These are phyloP conservation scores for Ceratocystis destructans DNA, from an alignment of 2,329 filamentous ascomycete genomes.

Conservation along the genomic window DNA sequence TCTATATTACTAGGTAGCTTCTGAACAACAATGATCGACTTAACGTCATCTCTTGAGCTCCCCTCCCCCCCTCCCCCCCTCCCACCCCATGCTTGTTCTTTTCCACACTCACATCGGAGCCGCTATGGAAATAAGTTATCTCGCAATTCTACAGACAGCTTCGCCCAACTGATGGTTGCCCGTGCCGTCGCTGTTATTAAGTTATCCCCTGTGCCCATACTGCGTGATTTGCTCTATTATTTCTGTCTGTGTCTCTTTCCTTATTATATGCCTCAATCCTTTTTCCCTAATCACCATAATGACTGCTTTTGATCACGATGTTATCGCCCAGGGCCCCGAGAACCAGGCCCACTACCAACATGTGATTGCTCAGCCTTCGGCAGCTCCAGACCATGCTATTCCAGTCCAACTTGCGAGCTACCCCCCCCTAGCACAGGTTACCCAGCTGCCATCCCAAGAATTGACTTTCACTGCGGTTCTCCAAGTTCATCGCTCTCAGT, in stretches of 20 bases:
- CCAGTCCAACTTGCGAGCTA: constrained; percentile 29
- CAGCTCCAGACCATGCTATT: constrained; percentile 5
- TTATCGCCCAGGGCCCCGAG: constrained; percentile 11
- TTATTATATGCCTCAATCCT: background rate
- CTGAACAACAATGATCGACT: background rate
- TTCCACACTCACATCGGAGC: background rate
- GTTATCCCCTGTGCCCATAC: background rate
- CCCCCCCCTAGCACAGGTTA: constrained; percentile 65
- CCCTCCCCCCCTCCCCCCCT: background rate
- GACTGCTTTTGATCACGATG: constrained; percentile 9
- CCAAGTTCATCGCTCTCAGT: constrained; percentile 44
- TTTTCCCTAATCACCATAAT: background rate
- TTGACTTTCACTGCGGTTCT: constrained; percentile 55
- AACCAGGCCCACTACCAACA: constrained; percentile 13
- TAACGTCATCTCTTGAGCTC: background rate
- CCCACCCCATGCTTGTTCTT: too few relatives aligned
- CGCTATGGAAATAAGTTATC: background rate
- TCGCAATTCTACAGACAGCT: background rate
- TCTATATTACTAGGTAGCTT: background rate
- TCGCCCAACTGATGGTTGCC: background rate
- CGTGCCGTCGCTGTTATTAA: background rate
- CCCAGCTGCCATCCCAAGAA: constrained; percentile 37
- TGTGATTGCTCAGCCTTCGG: constrained; percentile 6
- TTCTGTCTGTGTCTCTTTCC: background rate
- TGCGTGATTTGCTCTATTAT: constrained; percentile 1